Evolutionary conservation across 129 eudicot genomes (phyloP).

Genomic region (Tagetes patula): DNA sequence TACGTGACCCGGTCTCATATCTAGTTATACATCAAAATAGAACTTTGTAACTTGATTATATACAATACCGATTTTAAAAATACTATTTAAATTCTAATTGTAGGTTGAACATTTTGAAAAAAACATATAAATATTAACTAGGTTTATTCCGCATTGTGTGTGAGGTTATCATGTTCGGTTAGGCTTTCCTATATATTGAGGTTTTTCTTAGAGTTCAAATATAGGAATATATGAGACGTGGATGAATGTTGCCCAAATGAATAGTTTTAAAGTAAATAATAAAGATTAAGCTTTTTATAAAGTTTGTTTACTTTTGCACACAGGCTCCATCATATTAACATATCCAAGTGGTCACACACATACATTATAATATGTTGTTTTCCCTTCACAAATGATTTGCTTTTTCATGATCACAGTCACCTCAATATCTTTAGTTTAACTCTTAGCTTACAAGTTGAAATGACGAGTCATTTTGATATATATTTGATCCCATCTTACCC

Average conservation of each 20-base stretch:
- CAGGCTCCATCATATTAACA: neutral
- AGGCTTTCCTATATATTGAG: neutral
- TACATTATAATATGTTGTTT: neutral
- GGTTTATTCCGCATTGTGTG: too few species aligned
- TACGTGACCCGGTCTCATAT: too few species aligned
- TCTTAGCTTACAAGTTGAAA: too few species aligned
- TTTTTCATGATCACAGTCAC: too few species aligned
- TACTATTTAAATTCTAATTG: neutral
- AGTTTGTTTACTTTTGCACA: constrained; percentile 29
- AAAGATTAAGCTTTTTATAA: constrained; percentile 29
- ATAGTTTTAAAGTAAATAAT: constrained; percentile 22
- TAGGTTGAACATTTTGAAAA: neutral
- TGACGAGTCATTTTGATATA: too few species aligned
- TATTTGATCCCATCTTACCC: too few species aligned
- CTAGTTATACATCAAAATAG: neutral
- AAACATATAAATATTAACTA: too few species aligned
- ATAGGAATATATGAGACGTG: neutral
- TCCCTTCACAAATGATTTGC: neutral
- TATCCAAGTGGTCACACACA: constrained; percentile 19
- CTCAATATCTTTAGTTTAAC: too few species aligned
- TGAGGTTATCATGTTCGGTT: too few species aligned
- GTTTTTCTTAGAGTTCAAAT: neutral
- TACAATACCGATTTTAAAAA: neutral
- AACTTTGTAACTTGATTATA: neutral
- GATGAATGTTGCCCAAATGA: constrained; percentile 15